Base-by-base conservation (phyloP, 192 early-diverging fungal genomes). In the Rhizoclosmatium globosum region DNA sequence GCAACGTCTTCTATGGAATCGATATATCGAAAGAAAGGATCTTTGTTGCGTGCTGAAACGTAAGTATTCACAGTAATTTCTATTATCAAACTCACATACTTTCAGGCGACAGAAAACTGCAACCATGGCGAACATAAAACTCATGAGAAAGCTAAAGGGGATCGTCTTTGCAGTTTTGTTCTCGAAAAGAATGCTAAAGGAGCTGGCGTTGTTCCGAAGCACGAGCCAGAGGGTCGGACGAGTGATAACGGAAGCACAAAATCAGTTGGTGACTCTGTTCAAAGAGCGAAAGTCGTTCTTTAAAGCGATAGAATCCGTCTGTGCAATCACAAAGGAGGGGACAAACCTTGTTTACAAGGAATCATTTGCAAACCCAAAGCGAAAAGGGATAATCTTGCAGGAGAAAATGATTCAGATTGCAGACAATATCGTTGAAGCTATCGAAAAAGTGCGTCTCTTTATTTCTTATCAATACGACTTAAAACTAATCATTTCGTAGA, bases 331-430 rank as follows among this genome's bases (percentile, higher is more conserved):
- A 11, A 74, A 48, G 21, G 72, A 74, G 23, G 72, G 72, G 23
- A 74, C 72, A 17, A 62, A 19, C 38, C 43, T 74, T 7, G 43
- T 59, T 19, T 74, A 46, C 44, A 74, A 74, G 44, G 72, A 74
- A 38, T 46, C 72, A 11, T 74, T 74, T 47, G 44, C 72, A 43
- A 74, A 74, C 39, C 72, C 72, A 2, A 59, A 44, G 21, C 9
- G 72, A 39, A 17, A 56, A 17, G 72, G 72, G 4, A 38, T 42
- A 9, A 13, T 47, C 7, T 9, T 74, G 17, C 72, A 74, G 39
- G 72, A 74, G 21, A 59, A 62, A 39, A n/a, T 74, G 13, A 74
- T 74, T 23, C 15, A 17, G 3, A 74, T 74, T 47, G 72, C 23
- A 9, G 61, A 62, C 43, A 21, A 13, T 3, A 31, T 74, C 21